Base-by-base conservation (phyloP, 176 grass and related monocot genomes). In the Echinochloa phyllopogon region DNA sequence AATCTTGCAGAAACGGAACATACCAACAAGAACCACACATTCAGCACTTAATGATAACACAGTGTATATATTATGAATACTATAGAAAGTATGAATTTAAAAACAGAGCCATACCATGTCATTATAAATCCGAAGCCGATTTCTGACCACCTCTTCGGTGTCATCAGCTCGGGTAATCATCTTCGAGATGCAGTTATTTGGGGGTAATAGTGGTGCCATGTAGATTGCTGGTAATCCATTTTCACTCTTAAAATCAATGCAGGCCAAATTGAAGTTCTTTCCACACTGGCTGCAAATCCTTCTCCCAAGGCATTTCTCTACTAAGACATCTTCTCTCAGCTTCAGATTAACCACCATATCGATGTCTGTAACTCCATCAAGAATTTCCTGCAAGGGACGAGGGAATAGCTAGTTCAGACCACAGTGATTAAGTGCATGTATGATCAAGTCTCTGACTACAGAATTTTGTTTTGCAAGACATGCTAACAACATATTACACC, bases 261-360 rank as follows among this genome's bases (percentile, higher is more conserved):
- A 94, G 27, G 96, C 93, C 50, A 99, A 44, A 80, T 99, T 99
- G 84, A 92, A 99, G 86, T 87, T 94, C 74, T 86, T 87, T 16
- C 94, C 91, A 78, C 96, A 99, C 71, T 99, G 70, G 75, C 59
- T 55, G n/a, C 96, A 99, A 73, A 87, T 96, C 49, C 96, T 89
- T 90, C 96, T 88, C 29, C 96, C 96, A 36, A 99, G 91, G 88
- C 96, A 99, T 70, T 99, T 99, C 61, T 96, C 91, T 65, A 96
- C 57, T 70, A 99, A 76, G 23, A 99, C 86, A 72, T 99, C 93
- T 91, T 99, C 91, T 82, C 93, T 92, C 74, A 99, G 84, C 87
- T 99, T 99, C 69, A 99, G 86, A 84, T 99, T 99, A 64, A 99
- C 88, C 3, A 99, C 96, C 84, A 99, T 94, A 76, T 99, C 96